Base-by-base conservation (phyloP, 2,329 filamentous ascomycete species). In the Massarina eburnea region DNA sequence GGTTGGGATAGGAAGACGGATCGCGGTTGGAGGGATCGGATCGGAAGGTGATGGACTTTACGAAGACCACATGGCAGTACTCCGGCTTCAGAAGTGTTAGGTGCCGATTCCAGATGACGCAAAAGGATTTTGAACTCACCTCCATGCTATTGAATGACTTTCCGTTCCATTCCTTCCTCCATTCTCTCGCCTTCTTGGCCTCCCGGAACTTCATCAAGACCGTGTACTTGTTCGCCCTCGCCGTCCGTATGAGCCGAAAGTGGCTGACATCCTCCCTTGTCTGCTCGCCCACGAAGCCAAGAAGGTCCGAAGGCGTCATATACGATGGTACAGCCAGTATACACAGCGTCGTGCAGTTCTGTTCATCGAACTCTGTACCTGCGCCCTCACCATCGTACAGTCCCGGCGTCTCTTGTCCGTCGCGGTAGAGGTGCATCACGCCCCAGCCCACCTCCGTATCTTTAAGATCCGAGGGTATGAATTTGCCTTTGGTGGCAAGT, bases 311-410 rank as follows among this genome's bases (percentile, higher is more conserved):
- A 0, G 91, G 88, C 7, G 89, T 89, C 74, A 97, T 86, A 70
- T 96, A 97, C 22, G 88, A 94, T 6, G 94, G 94, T 12, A 99
- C 92, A 4, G 92, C 91, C 21, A 96, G 84, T 53, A 99, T 92
- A 68, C 94, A 97, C 14, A 99, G 73, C 0, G 89, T 95, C 2
- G 88, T 94, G 67, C 88, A 95, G 47, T 89, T 84, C 24, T 84
- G 80, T n/a, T 77, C 70, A 35, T 71, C 71, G 58, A 75, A 73
- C 29, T 53, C 49, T 18, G 56, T 56, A 19, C 45, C 47, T 33
- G 66, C 64, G 39, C 58, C 72, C 51, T 80, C 75, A n/a, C 12
- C 27, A 35, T 79, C 74, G 45, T 81, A 76, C 10, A 90, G 72
- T 10, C 76, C 80, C 1, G 82, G 76, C 1, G 85, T 86, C 67